Evolutionary conservation across 164 flowering plant genomes (phyloP), one percentile per base, ranked within the genome.

Genomic region (Warburgia ugandensis): DNA sequence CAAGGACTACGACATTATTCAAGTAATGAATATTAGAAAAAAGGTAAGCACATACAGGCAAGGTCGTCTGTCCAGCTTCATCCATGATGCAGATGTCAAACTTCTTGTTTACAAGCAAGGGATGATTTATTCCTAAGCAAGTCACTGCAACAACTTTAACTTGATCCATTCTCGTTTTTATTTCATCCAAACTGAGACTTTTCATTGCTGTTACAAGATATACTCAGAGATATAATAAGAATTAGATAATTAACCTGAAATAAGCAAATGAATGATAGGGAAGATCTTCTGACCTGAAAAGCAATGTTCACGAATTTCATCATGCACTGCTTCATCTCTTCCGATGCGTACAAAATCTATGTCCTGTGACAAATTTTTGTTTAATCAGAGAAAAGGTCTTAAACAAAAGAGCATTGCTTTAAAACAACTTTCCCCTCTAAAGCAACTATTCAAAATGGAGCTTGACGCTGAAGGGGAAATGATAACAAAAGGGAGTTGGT

Each of bases 1-100:
- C 6, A 43, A 43, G 23, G 5, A 43, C 46, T 3, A 42, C 22
- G 5, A 10, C 12, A 6, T 17, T 42, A 25, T 22, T 11, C 48
- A 26, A 27, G 16, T 45, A 45, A 1, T 7, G 14, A 26, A 27
- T 11, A 12, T 11, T 2, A 11, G 31, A 23, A 37, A 21, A 3
- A 40, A 29, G 5, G 31, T 17, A 28, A 9, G 29, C 8, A 58
- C 83, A 41, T 84, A 94, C 99, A 38, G 99, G 99, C n/a, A 94
- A 70, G 31, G 96, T 86, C 26, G 74, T 89, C 59, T 94, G 99
- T 57, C 97, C 99, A 59, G 99, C 99, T 78, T 94, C 99, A 74
- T 94, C 99, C 84, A 94, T 84, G 52, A 94, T 86, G 75, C 99
- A 94, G 45, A 94, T 56, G 46, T 89, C 97, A 78, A 94, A 94